Evolutionary conservation across 306 rosid species (phyloP), one percentile per base, ranked within the genome.

Genomic region (Biancaea sappan): DNA sequence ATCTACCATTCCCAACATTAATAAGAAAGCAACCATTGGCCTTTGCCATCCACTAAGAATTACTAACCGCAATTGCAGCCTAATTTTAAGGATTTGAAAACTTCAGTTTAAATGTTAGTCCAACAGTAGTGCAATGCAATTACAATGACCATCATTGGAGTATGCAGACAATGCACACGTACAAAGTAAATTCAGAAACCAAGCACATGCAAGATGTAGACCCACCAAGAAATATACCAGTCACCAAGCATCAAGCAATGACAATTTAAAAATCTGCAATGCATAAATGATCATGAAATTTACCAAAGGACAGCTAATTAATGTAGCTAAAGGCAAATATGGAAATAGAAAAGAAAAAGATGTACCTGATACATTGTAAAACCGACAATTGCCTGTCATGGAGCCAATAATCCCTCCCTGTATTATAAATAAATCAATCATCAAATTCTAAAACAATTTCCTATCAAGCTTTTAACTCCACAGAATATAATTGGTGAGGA

Each of bases 401-500:
- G 97, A 87, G 79, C 99, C 99, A 74, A 92, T 87, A 37, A 95
- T 81, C 72, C 96, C 92, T 56, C 88, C 96, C 98, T 94, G 88
- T 66, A 83, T 47, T 37, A 84, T 29, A 73, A 88, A 48, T 18
- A 53, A 43, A 76, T 56, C 29, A 74, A 68, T 76, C 74, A 75
- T 52, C 69, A 37, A 12, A 63, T 4, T 63, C 66, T 73, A 75
- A 50, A 32, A 79, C 64, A 31, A 56, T 52, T 66, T 47, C 43
- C 59, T 6, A 46, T 79, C 37, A 10, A 68, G 50, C 63, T 57
- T 61, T 24, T 72, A 50, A 72, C 35, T 59, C 71, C 67, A 68
- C 31, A 38, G 47, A 68, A 84, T 22, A 57, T 47, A 75, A 82
- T 37, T 72, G 56, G 79, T 57, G 21, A 72, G 41, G 52, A 77